Conservation (phyloP, 345 rosid species). For the Turritis glabra region DNA sequence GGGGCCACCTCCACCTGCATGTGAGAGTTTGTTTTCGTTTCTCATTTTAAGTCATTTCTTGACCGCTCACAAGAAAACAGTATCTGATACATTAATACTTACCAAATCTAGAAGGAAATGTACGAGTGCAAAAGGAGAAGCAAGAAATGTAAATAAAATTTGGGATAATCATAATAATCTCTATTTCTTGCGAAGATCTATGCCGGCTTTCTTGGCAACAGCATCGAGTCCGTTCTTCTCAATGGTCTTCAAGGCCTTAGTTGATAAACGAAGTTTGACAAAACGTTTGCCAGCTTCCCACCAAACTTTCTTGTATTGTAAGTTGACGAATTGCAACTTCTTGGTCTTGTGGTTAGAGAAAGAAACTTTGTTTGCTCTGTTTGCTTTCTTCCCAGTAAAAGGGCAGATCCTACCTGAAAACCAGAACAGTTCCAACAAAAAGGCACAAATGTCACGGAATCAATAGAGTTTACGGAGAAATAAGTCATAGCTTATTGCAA, state of each 20-base stretch:
- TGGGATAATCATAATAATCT: background rate
- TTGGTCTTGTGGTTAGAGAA: constrained; percentile 98
- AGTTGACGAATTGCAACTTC: constrained; percentile 84
- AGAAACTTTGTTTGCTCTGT: constrained; percentile 87
- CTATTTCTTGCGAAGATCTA: constrained; percentile 72
- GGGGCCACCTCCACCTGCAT: background rate
- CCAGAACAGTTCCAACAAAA: constrained; percentile 8
- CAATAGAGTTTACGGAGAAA: too few relatives aligned
- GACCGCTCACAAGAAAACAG: constrained; percentile 2
- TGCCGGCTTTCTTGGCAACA: constrained; percentile 95
- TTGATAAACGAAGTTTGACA: constrained; percentile 77
- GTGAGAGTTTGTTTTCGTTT: constrained; percentile 24
- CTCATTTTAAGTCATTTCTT: background rate
- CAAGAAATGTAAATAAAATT: constrained; percentile 21
- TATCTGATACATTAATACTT: constrained; percentile 27
- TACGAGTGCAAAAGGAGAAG: background rate
- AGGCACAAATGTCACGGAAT: too few relatives aligned
- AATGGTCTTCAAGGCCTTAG: constrained; percentile 86
- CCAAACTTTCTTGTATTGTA: constrained; percentile 92
- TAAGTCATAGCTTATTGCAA: too few relatives aligned
- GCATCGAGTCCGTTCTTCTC: constrained; percentile 96
- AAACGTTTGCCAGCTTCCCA: constrained; percentile 97
- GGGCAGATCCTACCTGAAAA: constrained; percentile 83
- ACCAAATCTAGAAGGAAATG: constrained; percentile 20
- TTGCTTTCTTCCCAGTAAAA: constrained; percentile 90